Conservation (phyloP, 345 rosid species). For the Nephelium lappaceum region DNA sequence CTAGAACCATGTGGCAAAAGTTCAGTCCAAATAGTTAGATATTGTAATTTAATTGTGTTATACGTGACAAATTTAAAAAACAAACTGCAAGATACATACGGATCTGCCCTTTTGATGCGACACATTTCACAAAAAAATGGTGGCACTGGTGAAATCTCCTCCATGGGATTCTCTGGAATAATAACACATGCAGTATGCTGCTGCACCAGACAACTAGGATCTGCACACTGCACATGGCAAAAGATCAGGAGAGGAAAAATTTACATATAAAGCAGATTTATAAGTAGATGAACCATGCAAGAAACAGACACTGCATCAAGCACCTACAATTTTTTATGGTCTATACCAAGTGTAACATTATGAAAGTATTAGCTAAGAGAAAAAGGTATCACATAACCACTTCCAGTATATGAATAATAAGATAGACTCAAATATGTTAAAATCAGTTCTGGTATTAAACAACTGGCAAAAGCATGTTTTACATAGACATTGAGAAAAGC, state of each 20-base stretch:
- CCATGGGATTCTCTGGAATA: conserved; percentile 32
- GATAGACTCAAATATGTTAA: too few species aligned
- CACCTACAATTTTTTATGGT: conserved; percentile 1
- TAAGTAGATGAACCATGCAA: not conserved
- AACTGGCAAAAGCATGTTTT: not conserved
- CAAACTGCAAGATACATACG: conserved; percentile 33
- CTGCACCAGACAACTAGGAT: conserved; percentile 37
- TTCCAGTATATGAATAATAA: not conserved
- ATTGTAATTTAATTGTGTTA: not conserved
- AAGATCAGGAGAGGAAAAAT: not conserved
- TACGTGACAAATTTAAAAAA: not conserved
- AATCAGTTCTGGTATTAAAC: too few species aligned
- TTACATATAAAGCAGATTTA: not conserved
- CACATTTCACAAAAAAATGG: conserved; percentile 42
- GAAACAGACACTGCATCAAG: not conserved
- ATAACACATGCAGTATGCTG: conserved; percentile 45
- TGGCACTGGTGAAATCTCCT: conserved; percentile 22
- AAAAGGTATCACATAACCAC: not conserved
- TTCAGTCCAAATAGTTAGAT: not conserved
- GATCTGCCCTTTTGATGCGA: conserved; percentile 45
- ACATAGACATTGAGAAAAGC: not conserved
- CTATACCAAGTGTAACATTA: not conserved
- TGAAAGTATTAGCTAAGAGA: not conserved
- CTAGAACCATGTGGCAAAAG: conserved; percentile 5
- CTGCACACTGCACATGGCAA: conserved; percentile 38